Evolutionary conservation across 768 basidiomycete species (phyloP).

Genomic region (Pisolithus marmoratus): DNA sequence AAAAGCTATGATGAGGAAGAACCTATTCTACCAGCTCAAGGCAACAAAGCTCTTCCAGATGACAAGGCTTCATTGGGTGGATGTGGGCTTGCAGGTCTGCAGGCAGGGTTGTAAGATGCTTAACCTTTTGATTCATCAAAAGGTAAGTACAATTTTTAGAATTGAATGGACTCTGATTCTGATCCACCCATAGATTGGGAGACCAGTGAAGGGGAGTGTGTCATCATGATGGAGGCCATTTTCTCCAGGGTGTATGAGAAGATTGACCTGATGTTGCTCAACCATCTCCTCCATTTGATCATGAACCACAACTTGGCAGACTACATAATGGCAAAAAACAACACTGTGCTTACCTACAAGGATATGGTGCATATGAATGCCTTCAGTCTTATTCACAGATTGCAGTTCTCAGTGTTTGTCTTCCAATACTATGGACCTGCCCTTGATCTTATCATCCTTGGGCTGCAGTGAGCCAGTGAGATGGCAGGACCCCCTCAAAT

Average conservation of each 20-base stretch:
- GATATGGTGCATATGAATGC: conserved; percentile 99
- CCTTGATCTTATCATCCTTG: conserved; percentile 91
- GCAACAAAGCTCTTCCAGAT: conserved; percentile 99
- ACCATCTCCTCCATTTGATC: conserved; percentile 91
- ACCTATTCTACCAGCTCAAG: conserved; percentile 90
- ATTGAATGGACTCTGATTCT: too few relatives aligned
- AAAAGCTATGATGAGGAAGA: conserved; percentile 98
- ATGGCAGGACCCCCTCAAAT: conserved; percentile 98
- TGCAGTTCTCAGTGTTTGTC: conserved; percentile 98
- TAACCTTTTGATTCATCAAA: conserved; percentile 95
- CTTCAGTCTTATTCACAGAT: conserved; percentile 92
- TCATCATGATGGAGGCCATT: conserved; percentile 98
- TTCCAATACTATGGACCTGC: conserved; percentile 99
- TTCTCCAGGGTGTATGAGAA: conserved; percentile 98
- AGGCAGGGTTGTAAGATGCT: conserved; percentile 99
- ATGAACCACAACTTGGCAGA: conserved; percentile 98
- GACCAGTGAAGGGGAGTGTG: conserved; percentile 95
- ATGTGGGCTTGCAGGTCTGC: conserved; percentile 97
- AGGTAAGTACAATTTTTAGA: too few relatives aligned
- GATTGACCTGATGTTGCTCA: conserved; percentile 93
- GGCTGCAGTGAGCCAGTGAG: conserved; percentile 96
- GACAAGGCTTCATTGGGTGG: conserved; percentile 97
- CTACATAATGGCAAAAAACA: conserved; percentile 99
- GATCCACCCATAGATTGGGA: too few relatives aligned
- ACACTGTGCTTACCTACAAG: conserved; percentile 91